Conservation (phyloP, 2,329 filamentous ascomycete species). For the Epichloe bromicola region DNA sequence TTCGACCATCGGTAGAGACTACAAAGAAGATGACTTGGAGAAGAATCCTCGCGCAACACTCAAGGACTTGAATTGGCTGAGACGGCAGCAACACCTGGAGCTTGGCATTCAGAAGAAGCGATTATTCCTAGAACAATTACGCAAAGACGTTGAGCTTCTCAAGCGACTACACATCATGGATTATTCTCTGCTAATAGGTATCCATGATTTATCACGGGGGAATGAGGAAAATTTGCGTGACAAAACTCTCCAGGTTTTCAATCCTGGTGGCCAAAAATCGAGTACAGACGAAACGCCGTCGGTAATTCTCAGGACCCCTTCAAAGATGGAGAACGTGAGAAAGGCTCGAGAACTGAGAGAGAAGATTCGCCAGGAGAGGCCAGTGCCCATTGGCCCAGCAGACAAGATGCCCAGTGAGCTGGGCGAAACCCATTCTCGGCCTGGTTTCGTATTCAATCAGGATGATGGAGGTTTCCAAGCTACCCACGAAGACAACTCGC, state of each 20-base stretch:
- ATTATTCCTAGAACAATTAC: conserved; percentile 78
- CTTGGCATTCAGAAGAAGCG: conserved; percentile 80
- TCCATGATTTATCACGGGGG: conserved; percentile 73
- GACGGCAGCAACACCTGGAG: conserved; percentile 72
- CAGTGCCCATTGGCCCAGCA: conserved; percentile 80
- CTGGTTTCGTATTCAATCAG: conserved; percentile 72
- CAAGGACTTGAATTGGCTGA: conserved; percentile 94
- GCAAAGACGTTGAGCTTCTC: conserved; percentile 73
- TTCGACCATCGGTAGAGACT: conserved; percentile 86
- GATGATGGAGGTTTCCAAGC: conserved; percentile 90
- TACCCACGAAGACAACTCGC: conserved; percentile 76
- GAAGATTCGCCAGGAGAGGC: conserved; percentile 84
- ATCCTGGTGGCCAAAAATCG: conserved; percentile 59
- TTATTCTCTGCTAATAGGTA: conserved; percentile 88
- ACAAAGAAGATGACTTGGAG: conserved; percentile 74
- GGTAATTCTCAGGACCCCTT: conserved; percentile 75
- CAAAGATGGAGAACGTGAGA: conserved; percentile 79
- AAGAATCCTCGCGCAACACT: conserved; percentile 84
- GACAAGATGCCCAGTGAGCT: conserved; percentile 87
- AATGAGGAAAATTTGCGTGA: conserved; percentile 87
- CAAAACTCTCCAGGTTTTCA: conserved; percentile 89
- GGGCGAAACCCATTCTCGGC: conserved; percentile 57
- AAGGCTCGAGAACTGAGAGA: conserved; percentile 85
- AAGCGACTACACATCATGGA: conserved; percentile 95
- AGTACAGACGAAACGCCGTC: conserved; percentile 47